These are phyloP conservation scores for Phaffia rhodozyma DNA, from an alignment of 1,284 basidiomycete genomes.

Conservation along the genomic window DNA sequence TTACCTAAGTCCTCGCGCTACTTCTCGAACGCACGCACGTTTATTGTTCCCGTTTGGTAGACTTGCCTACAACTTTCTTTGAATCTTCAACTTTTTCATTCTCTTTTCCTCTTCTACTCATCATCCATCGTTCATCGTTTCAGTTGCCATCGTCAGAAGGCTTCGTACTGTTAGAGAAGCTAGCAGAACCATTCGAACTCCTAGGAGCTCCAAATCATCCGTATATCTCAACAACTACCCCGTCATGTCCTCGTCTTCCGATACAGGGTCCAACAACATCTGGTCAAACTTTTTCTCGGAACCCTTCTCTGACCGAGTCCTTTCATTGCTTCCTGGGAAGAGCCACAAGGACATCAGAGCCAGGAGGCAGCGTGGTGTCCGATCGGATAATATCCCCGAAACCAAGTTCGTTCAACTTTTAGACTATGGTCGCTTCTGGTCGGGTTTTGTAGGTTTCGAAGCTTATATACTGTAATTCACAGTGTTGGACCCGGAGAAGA, in stretches of 20 bases:
- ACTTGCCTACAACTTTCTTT: too few species aligned
- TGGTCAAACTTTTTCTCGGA: conserved; percentile 4
- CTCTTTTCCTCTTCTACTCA: too few species aligned
- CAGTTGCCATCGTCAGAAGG: too few species aligned
- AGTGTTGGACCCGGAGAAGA: conserved; percentile 12
- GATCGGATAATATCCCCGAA: conserved; percentile 5
- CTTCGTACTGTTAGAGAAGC: neutral
- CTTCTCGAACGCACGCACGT: too few species aligned
- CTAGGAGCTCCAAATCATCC: neutral
- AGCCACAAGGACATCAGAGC: neutral
- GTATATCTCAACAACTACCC: neutral
- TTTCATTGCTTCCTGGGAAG: conserved; percentile 7
- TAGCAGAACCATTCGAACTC: neutral
- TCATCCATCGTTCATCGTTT: too few species aligned
- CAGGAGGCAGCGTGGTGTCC: neutral
- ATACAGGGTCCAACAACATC: neutral
- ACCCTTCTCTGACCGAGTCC: conserved; percentile 11
- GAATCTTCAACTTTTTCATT: too few species aligned
- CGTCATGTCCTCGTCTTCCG: neutral
- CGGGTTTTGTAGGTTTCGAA: too few species aligned
- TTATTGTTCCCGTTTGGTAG: too few species aligned
- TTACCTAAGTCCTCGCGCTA: too few species aligned
- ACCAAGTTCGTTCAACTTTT: neutral
- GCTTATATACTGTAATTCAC: neutral
- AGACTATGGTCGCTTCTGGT: too few species aligned